phyloP scores from a whole-genome alignment of 768 basidiomycete genomes.

The Auricularia sp. region DNA sequence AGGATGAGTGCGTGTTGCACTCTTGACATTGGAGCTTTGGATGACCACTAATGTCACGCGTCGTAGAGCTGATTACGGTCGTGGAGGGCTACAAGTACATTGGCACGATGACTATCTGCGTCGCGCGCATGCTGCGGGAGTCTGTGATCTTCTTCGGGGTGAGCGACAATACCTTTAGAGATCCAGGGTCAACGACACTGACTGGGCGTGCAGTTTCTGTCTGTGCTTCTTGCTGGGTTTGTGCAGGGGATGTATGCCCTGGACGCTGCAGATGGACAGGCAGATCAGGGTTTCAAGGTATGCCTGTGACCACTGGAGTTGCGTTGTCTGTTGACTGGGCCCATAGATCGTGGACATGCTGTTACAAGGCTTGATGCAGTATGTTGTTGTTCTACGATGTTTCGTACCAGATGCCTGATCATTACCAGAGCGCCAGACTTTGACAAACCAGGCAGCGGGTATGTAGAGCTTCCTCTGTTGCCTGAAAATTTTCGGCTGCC shows the following conservation, averaged over 20 bases:
- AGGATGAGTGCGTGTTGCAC: constrained; percentile 67
- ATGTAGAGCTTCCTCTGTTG: constrained; percentile 29
- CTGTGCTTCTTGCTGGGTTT: constrained; percentile 77
- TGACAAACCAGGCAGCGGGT: constrained; percentile 44
- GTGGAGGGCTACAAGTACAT: constrained; percentile 83
- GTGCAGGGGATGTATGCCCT: constrained; percentile 80
- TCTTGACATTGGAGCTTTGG: not conserved
- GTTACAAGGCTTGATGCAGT: constrained; percentile 78
- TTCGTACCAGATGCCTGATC: not conserved
- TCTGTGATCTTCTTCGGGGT: constrained; percentile 88
- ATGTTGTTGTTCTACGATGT: constrained; percentile 23
- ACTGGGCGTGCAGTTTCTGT: constrained; percentile 47
- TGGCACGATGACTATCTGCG: constrained; percentile 90
- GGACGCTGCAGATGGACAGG: constrained; percentile 79
- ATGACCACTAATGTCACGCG: constrained; percentile 2
- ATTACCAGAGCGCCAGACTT: constrained; percentile 53
- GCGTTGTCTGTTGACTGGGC: not conserved
- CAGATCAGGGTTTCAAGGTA: constrained; percentile 43
- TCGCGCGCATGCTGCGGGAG: constrained; percentile 87
- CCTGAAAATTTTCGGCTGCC: no score
- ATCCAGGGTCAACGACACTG: constrained; percentile 12
- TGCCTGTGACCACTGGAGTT: constrained; percentile 11
- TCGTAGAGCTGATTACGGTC: constrained; percentile 62
- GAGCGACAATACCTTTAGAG: not conserved
- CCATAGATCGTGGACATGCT: constrained; percentile 57